Conservation (phyloP, 2,329 filamentous ascomycete genomes). For the Fusarium citri region DNA sequence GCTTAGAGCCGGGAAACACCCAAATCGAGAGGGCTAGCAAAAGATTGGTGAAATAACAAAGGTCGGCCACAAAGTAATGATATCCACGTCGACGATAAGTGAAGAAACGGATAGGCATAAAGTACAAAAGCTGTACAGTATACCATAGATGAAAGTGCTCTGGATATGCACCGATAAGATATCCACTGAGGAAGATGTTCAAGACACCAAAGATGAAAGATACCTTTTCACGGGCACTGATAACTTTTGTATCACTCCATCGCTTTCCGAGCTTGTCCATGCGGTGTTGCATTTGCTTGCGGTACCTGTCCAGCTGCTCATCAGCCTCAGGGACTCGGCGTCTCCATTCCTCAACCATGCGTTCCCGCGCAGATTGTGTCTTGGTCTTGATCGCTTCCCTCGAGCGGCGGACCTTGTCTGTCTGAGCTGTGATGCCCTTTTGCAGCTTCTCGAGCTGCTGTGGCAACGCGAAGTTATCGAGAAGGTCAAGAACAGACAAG, state of each 20-base stretch:
- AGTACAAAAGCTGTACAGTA: slow-evolving; percentile 86
- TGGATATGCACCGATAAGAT: slow-evolving; percentile 87
- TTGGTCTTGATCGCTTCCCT: slow-evolving; percentile 82
- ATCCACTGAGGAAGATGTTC: slow-evolving; percentile 97
- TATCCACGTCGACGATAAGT: slow-evolving; percentile 92
- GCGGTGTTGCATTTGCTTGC: slow-evolving; percentile 84
- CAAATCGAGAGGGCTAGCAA: slow-evolving; percentile 85
- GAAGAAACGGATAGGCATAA: slow-evolving; percentile 96
- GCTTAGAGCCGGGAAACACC: slow-evolving; percentile 90
- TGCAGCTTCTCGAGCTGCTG: slow-evolving; percentile 93
- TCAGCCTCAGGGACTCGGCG: slow-evolving; percentile 87
- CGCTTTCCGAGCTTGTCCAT: slow-evolving; percentile 87
- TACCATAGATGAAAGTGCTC: slow-evolving; percentile 95
- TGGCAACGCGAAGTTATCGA: slow-evolving; percentile 92
- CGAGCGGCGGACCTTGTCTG: slow-evolving; percentile 84
- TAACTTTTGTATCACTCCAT: slow-evolving; percentile 90
- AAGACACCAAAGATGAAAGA: slow-evolving; percentile 96
- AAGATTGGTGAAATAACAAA: slow-evolving; percentile 98
- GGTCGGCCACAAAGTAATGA: slow-evolving; percentile 96
- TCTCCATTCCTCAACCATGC: slow-evolving; percentile 93
- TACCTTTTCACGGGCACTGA: slow-evolving; percentile 91
- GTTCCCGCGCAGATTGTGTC: slow-evolving; percentile 83
- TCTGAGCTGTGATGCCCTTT: slow-evolving; percentile 82
- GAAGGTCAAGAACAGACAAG: slow-evolving; percentile 88
- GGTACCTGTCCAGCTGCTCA: slow-evolving; percentile 92